These are phyloP conservation scores for Wolfiporia cocos DNA, from an alignment of 1,284 basidiomycete species.

Conservation along the genomic window DNA sequence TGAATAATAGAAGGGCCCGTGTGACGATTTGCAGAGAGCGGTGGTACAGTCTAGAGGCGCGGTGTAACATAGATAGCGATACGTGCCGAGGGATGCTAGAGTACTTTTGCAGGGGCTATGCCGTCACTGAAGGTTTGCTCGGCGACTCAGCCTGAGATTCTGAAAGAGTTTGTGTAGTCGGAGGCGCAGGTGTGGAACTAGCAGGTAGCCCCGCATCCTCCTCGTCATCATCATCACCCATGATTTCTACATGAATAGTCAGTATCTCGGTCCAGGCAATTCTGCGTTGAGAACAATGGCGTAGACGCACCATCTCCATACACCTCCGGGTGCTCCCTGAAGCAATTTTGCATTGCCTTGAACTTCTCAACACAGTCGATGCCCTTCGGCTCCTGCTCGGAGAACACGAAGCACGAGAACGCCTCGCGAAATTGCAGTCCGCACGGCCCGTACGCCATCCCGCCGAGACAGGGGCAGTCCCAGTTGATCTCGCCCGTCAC, in stretches of 20 bases:
- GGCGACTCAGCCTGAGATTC: slow-evolving; percentile 4
- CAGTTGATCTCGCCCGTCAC: slow-evolving; percentile 98
- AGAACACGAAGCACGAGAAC: slow-evolving; percentile 96
- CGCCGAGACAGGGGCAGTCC: slow-evolving; percentile 97
- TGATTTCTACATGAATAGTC: slow-evolving; percentile 18
- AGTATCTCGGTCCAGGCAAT: not conserved
- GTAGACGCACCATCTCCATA: slow-evolving; percentile 87
- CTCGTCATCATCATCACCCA: slow-evolving; percentile 25
- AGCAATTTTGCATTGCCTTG: slow-evolving; percentile 97
- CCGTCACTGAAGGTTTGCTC: not conserved
- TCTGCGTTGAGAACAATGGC: no score
- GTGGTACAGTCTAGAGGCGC: not conserved
- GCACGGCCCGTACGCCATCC: slow-evolving; percentile 97
- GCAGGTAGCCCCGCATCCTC: slow-evolving; percentile 10
- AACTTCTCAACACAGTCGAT: slow-evolving; percentile 98
- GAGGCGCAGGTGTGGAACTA: not conserved
- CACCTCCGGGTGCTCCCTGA: slow-evolving; percentile 91
- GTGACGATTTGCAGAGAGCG: no score
- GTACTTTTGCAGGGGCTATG: slow-evolving; percentile 1
- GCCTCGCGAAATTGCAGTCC: slow-evolving; percentile 92
- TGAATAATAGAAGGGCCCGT: no score
- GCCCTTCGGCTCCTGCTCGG: slow-evolving; percentile 94
- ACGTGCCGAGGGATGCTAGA: not conserved
- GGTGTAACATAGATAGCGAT: not conserved
- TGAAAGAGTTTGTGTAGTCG: not conserved